These are phyloP conservation scores for Alternaria conjuncta DNA, from an alignment of 2,329 filamentous ascomycete genomes.

Conservation along the genomic window DNA sequence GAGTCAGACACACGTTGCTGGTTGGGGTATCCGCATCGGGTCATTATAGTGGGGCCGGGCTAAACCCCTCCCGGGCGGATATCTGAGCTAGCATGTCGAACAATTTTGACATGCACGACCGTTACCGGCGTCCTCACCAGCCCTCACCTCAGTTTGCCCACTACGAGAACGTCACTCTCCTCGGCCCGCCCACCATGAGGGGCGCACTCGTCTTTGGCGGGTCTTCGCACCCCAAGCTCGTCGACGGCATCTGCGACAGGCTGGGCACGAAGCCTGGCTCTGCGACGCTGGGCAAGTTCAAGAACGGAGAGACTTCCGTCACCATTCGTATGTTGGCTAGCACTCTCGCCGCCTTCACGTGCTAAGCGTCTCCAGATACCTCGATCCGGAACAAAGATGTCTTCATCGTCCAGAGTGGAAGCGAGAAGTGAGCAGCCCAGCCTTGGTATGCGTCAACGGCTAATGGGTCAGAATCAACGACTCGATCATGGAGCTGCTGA, in stretches of 20 bases:
- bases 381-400: constrained; percentile 97
- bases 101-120: constrained; percentile 31
- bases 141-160: constrained; percentile 28
- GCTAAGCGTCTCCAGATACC: constrained; percentile 51
- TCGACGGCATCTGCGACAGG: constrained; percentile 70
- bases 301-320: constrained; percentile 73
- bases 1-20: constrained; percentile 12
- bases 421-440: constrained; percentile 65
- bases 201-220: constrained; percentile 72
- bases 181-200: constrained; percentile 61
- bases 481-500: constrained; percentile 98
- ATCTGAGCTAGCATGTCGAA: constrained; percentile 24
- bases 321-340: constrained; percentile 61
- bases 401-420: constrained; percentile 97
- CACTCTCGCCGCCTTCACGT: constrained; percentile 6
- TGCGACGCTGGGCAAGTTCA: constrained; percentile 69
- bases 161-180: constrained; percentile 37
- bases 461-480: constrained; percentile 77
- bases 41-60: constrained; percentile 5
- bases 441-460: constrained; percentile 17
- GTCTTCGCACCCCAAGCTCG: constrained; percentile 68
- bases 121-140: constrained; percentile 16
- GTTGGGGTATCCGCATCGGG: constrained; percentile 2
- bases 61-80: constrained; percentile 11
- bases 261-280: constrained; percentile 66